Conservation (phyloP, 192 early-diverging fungal species). For the Linderina pennispora region DNA sequence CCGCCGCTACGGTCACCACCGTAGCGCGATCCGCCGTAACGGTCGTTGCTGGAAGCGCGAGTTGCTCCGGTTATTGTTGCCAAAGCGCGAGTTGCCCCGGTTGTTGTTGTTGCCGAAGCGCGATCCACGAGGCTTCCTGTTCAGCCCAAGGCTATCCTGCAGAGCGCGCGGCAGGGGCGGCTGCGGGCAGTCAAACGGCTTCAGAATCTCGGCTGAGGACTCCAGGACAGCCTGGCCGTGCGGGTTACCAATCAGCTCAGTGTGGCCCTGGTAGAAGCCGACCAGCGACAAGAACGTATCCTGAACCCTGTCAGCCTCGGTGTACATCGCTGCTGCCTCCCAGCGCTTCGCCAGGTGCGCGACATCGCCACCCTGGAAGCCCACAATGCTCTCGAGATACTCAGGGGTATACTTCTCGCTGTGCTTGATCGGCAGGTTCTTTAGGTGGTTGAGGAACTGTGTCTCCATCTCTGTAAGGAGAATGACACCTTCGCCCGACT, state of each 20-base stretch:
- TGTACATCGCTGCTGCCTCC: slow-evolving; percentile 4
- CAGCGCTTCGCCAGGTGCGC: slow-evolving; percentile 28
- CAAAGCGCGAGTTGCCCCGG: slow-evolving; percentile 1
- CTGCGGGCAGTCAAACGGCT: slow-evolving; percentile 18
- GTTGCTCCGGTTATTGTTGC: too few relatives aligned
- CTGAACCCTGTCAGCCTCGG: slow-evolving; percentile 23
- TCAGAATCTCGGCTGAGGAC: slow-evolving; percentile 1
- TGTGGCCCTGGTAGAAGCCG: slow-evolving; percentile 21
- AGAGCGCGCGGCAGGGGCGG: slow-evolving; percentile 13
- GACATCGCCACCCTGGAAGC: slow-evolving; percentile 11
- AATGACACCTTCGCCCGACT: slow-evolving; percentile 79
- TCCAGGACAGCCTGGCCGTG: slow-evolving; percentile 16
- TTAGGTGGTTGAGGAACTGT: slow-evolving; percentile 57
- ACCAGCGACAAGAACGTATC: slow-evolving; percentile 45
- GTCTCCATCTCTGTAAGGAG: slow-evolving; percentile 76
- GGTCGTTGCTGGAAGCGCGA: not conserved
- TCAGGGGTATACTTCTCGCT: slow-evolving; percentile 34
- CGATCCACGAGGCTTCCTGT: not conserved
- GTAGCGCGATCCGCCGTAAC: slow-evolving; percentile 1
- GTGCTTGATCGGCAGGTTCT: slow-evolving; percentile 53
- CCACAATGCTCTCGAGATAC: slow-evolving; percentile 14
- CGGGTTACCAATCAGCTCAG: slow-evolving; percentile 10
- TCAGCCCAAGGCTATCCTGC: not conserved
- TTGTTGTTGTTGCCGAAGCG: slow-evolving; percentile 1
- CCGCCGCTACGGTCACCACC: slow-evolving; percentile 1